These are phyloP conservation scores for Sutorius australiensis DNA, from an alignment of 768 basidiomycete genomes.

Conservation along the genomic window DNA sequence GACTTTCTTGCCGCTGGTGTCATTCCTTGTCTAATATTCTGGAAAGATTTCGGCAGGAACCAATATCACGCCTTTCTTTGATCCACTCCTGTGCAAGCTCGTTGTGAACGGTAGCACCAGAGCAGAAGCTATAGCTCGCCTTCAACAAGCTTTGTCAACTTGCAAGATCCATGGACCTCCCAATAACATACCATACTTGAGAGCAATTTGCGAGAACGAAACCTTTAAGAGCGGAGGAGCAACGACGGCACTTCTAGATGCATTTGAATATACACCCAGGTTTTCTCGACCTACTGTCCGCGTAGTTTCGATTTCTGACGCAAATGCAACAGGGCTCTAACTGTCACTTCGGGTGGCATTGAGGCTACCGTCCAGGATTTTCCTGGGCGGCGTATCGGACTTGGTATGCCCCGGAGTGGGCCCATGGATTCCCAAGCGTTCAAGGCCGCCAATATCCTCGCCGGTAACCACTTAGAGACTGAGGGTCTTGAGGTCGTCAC, in stretches of 20 bases:
- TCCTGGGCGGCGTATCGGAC: constrained; percentile 47
- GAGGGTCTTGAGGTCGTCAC: constrained; percentile 58
- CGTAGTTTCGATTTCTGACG: not conserved
- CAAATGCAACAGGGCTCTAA: constrained; percentile 39
- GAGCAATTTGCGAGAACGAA: constrained; percentile 38
- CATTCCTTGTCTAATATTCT: not conserved
- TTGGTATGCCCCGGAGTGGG: constrained; percentile 61
- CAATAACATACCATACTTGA: constrained; percentile 55
- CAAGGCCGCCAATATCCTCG: constrained; percentile 53
- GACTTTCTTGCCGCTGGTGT: constrained; percentile 9
- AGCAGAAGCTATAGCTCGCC: constrained; percentile 41
- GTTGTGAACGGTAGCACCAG: constrained; percentile 49
- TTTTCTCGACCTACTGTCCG: constrained; percentile 14
- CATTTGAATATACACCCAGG: constrained; percentile 42
- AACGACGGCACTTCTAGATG: constrained; percentile 48
- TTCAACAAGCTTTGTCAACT: constrained; percentile 36
- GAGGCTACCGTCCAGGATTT: constrained; percentile 58
- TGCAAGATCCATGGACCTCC: constrained; percentile 53
- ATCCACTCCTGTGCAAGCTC: constrained; percentile 58
- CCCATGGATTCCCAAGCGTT: constrained; percentile 62
- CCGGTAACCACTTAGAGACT: constrained; percentile 44
- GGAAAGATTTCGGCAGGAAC: constrained; percentile 48
- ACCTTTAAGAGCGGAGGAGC: constrained; percentile 41
- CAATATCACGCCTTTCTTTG: constrained; percentile 49
- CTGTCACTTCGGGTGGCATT: constrained; percentile 51